Conservation (phyloP, 2,329 filamentous ascomycete genomes). For the Microdochium bolleyi region DNA sequence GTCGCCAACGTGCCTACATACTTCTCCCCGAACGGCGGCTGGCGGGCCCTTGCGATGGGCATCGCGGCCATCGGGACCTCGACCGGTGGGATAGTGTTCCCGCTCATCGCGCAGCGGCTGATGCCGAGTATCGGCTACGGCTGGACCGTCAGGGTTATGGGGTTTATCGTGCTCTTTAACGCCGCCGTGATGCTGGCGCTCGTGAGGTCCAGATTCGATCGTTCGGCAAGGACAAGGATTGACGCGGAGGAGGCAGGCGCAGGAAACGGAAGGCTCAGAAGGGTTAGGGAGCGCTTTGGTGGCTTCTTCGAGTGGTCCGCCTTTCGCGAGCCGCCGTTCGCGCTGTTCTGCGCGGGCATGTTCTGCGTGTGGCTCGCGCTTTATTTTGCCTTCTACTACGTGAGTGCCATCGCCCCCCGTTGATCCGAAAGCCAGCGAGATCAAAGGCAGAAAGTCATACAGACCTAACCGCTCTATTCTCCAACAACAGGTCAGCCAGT, state of each 20-base stretch:
- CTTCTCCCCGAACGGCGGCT: slow-evolving; percentile 31
- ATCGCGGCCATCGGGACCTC: slow-evolving; percentile 41
- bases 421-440: slow-evolving; percentile 6
- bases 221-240: background rate
- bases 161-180: slow-evolving; percentile 8
- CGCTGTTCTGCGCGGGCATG: slow-evolving; percentile 19
- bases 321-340: slow-evolving; percentile 29
- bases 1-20: slow-evolving; percentile 47
- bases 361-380: slow-evolving; percentile 27
- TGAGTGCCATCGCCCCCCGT: slow-evolving; percentile 11
- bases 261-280: slow-evolving; percentile 15
- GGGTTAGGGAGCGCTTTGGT: background rate
- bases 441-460: slow-evolving; percentile 3
- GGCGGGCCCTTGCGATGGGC: slow-evolving; percentile 40
- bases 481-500: slow-evolving; percentile 1
- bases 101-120: slow-evolving; percentile 37
- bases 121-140: slow-evolving; percentile 39
- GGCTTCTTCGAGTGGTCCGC: slow-evolving; percentile 28
- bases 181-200: slow-evolving; percentile 25
- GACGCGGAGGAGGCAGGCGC: slow-evolving; percentile 2
- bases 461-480: background rate
- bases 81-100: slow-evolving; percentile 36
- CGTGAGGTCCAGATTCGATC: background rate
- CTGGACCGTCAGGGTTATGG: slow-evolving; percentile 48
- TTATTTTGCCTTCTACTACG: slow-evolving; percentile 36